Conservation (phyloP, 805 yeast genomes). For the Lipomyces chichibuensis region DNA sequence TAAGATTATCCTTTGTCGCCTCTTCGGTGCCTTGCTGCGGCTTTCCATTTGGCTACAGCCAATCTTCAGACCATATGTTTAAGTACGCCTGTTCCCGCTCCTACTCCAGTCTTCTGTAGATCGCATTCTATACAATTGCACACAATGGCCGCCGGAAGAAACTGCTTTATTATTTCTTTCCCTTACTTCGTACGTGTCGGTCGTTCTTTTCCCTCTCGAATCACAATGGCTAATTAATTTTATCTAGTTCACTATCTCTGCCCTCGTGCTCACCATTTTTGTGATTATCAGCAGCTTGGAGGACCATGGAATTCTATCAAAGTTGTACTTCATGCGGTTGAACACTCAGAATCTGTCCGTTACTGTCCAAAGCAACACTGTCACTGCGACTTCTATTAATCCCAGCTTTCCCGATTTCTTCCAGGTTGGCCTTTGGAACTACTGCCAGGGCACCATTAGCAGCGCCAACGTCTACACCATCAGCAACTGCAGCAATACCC, state of each 20-base stretch:
- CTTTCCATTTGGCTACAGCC: background rate
- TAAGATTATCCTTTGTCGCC: too few species aligned
- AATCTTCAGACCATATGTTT: background rate
- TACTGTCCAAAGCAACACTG: constrained; percentile 32
- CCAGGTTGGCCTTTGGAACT: constrained; percentile 66
- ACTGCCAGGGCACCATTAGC: constrained; percentile 53
- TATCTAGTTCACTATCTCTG: constrained; percentile 43
- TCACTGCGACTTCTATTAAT: constrained; percentile 34
- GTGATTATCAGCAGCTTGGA: constrained; percentile 58
- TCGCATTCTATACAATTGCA: background rate
- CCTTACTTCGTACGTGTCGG: constrained; percentile 39
- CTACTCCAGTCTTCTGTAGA: background rate
- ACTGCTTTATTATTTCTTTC: constrained; percentile 41
- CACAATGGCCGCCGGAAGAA: constrained; percentile 41
- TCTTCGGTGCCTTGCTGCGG: background rate
- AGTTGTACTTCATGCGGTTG: constrained; percentile 55
- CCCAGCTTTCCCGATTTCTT: constrained; percentile 53
- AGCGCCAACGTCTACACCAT: constrained; percentile 41
- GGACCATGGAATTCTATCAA: constrained; percentile 49
- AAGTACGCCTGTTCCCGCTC: background rate
- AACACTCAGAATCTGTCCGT: constrained; percentile 48
- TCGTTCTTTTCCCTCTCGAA: background rate
- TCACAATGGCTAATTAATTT: background rate
- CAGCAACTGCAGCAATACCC: constrained; percentile 58
- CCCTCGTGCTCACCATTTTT: constrained; percentile 53